phyloP scores from a whole-genome alignment of 208 protist species.

The Trypanosoma lewisi region DNA sequence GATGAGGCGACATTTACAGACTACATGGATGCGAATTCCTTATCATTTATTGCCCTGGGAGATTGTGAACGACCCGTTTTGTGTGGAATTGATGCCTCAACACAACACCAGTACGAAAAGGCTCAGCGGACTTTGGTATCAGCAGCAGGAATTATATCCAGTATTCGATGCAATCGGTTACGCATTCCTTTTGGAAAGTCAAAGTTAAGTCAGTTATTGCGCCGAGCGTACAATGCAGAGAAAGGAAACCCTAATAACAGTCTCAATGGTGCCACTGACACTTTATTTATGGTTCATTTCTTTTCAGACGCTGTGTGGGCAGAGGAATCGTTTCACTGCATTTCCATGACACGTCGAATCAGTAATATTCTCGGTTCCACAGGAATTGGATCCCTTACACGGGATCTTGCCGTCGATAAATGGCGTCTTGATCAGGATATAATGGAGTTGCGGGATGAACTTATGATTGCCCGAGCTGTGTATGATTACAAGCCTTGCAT shows the following conservation, averaged over 20 bases:
- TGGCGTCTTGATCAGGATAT: slow-evolving; percentile 92
- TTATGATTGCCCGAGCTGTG: slow-evolving; percentile 75
- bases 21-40: slow-evolving; percentile 82
- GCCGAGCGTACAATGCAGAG: slow-evolving; percentile 88
- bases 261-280: slow-evolving; percentile 74
- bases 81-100: slow-evolving; percentile 72
- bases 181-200: slow-evolving; percentile 92
- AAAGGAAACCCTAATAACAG: slow-evolving; percentile 73
- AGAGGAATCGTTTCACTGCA: slow-evolving; percentile 85
- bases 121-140: slow-evolving; percentile 73
- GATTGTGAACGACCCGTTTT: slow-evolving; percentile 87
- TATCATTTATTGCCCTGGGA: slow-evolving; percentile 79
- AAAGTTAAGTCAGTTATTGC: slow-evolving; percentile 87
- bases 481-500: slow-evolving; percentile 92
- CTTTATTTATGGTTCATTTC: slow-evolving; percentile 79
- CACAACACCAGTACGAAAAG: slow-evolving; percentile 74
- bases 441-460: slow-evolving; percentile 84
- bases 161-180: slow-evolving; percentile 89
- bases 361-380: slow-evolving; percentile 77
- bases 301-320: slow-evolving; percentile 79
- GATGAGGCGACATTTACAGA: slow-evolving; percentile 54
- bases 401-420: slow-evolving; percentile 88
- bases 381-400: slow-evolving; percentile 79
- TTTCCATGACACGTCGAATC: slow-evolving; percentile 84
- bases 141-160: slow-evolving; percentile 80